Percentiles rank a stretch among this genome's conserved stretches.
Conservation (phyloP, 2,329 filamentous ascomycete species). For the Blastomyces gilchristii region DNA sequence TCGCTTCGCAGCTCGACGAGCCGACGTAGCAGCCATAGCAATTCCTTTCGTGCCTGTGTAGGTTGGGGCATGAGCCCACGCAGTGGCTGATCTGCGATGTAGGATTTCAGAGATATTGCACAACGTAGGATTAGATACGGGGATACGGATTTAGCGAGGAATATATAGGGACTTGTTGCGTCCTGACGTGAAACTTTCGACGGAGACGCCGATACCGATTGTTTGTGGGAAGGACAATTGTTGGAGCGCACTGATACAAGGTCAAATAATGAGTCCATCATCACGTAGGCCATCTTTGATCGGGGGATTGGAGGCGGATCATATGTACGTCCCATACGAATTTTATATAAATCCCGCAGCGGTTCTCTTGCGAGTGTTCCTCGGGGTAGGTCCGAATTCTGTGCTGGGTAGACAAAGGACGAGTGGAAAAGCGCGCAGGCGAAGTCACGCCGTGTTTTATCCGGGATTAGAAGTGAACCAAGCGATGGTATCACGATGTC, state of each 20-base stretch:
- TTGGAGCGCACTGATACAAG: constrained; percentile 47
- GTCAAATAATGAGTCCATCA: constrained; percentile 67
- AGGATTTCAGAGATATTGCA: constrained; percentile 69
- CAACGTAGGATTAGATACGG: constrained; percentile 75
- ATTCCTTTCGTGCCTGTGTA: constrained; percentile 64
- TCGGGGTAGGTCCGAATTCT: constrained; percentile 50
- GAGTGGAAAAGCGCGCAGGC: constrained; percentile 67
- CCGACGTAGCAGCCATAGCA: constrained; percentile 59
- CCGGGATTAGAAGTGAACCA: constrained; percentile 54
- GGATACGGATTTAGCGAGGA: constrained; percentile 63
- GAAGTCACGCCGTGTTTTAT: constrained; percentile 58
- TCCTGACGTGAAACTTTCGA: not conserved
- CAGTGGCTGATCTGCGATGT: constrained; percentile 83
- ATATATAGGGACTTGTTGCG: constrained; percentile 36
- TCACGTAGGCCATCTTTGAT: constrained; percentile 65
- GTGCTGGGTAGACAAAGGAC: constrained; percentile 66
- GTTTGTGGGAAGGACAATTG: constrained; percentile 3
- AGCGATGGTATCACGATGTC: constrained; percentile 62
- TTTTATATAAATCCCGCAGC: constrained; percentile 52
- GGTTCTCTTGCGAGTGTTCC: constrained; percentile 38
- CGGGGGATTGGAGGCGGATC: constrained; percentile 56
- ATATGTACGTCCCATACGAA: constrained; percentile 62
- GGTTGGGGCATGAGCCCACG: constrained; percentile 84
- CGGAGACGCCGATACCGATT: constrained; percentile 12
- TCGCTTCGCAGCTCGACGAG: constrained; percentile 61